Base-by-base conservation (phyloP, 768 basidiomycete genomes). In the Sporobolomyces phaffii region DNA sequence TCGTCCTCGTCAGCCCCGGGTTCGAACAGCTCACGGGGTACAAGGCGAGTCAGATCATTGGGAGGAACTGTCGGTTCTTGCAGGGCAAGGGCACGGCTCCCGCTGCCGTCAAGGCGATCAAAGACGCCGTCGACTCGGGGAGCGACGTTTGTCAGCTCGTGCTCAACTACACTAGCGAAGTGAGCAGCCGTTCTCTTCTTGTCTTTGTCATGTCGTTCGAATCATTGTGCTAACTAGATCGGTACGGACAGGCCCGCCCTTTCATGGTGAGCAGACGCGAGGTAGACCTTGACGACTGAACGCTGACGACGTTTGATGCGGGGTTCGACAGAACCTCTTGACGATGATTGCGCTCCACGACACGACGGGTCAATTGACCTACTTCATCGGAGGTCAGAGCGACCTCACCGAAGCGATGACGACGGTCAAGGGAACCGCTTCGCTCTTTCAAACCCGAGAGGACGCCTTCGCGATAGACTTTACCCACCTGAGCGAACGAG, bases 1-100 rank as follows among this genome's bases (percentile, higher is more conserved):
- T 67, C 18, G 59, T 60, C 7, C 58, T 65, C 43, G 65, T 62
- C 40, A 43, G 38, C 8, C 50, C 52, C 13, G 65, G 65, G 5
- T 67, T 67, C 41, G 40, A 20, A 22, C 34, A 62, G 36, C 34
- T 67, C 14, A 67, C 65, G 56, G 61, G 67, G 20, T 68, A 61
- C 60, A 15, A 50, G 7, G 34, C 58, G 22, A 31, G 45, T 20
- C 62, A 64, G 31, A 64, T 69, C 58, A 51, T 64, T 3, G 68
- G 68, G 3, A 50, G 67, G 40, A 63, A 59, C 56, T 63, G 66
- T 48, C 61, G 61, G 40, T 62, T 18, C 38, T 33, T 66, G 17
- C 49, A 60, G 10, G 64, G 58, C 0, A 34, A 43, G 14, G 58
- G 58, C 13, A 66, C 64, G 22, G 22, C 4, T 17, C 45, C 45